Percentiles rank a stretch among this genome's conserved stretches.
These are phyloP conservation scores for Funneliformis caledonium DNA, from an alignment of 371 early-diverging fungal genomes.

Conservation along the genomic window DNA sequence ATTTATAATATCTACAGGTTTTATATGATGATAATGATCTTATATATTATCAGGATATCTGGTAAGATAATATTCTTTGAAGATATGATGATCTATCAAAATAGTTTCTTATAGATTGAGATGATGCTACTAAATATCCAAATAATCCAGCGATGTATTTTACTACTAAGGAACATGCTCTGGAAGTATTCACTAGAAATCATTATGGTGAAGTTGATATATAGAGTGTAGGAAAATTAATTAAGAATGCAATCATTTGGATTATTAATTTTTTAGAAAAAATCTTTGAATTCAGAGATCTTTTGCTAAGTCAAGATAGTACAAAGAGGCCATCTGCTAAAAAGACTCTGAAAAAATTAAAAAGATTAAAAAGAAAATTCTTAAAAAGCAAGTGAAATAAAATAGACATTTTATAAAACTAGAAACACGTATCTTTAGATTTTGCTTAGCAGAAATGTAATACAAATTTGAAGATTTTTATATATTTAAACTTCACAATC, in stretches of 20 bases:
- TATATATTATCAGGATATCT: background rate
- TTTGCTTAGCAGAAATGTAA: too few species aligned
- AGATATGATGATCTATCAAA: background rate
- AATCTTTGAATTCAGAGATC: background rate
- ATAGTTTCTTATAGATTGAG: background rate
- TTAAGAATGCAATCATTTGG: background rate
- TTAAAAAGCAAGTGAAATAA: too few species aligned
- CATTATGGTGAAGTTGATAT: background rate
- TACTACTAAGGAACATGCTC: background rate
- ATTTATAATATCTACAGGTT: constrained; percentile 10
- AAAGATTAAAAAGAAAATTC: background rate
- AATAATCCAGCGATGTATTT: background rate
- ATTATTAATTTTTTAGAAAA: background rate
- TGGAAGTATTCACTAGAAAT: background rate
- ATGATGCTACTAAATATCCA: background rate
- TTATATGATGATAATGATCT: background rate
- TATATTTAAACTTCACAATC: too few species aligned
- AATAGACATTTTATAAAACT: too few species aligned
- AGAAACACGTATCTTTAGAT: too few species aligned
- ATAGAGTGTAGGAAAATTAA: background rate
- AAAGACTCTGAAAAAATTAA: background rate
- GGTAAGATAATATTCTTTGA: background rate
- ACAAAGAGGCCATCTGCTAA: background rate
- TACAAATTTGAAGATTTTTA: too few species aligned
- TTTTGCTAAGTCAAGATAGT: background rate